Base-by-base conservation (phyloP, 2,329 filamentous ascomycete genomes). In the Tolypocladium pustulatum region DNA sequence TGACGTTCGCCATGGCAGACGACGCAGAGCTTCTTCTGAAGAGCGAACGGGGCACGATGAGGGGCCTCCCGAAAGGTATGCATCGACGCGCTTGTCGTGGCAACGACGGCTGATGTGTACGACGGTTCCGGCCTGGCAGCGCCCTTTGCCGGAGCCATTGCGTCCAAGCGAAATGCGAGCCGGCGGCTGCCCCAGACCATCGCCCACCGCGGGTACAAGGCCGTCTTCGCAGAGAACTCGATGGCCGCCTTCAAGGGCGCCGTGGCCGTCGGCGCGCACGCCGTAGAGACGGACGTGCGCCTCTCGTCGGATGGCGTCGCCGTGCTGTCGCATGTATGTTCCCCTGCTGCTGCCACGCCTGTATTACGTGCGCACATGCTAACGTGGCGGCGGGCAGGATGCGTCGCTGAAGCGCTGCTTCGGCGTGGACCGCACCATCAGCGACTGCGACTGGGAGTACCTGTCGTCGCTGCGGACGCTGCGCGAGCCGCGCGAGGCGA, bases 281-380 rank as follows among this genome's bases (percentile, higher is more conserved):
- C 88, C 0, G 76, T 97, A 34, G 93, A 97, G 75, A 95, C 91
- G 22, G 93, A 97, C 67, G 73, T 97, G 10, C 92, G 95, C 70
- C 74, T 97, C 38, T 87, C 90, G 17, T 84, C 81, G 61, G 93
- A 97, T 67, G 86, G 87, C 8, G 86, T 96, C 0, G 88, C 96
- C 0, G 90, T 97, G 12, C 75, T 97, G 46, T 90, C 88, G 53
- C 91, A 95, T 77, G 88, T 90, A 73, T 68, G 56, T 46, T 57
- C 27, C 55, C 37, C 40, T 37, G 46, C 52, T 6, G 15, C 38
- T 27, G 27, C 12, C 25, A 12, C 13, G 2, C 22, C 40, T 43
- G 20, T 22, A 3, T 40, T 4, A 34, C 4, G 10, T 7, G 40
- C 20, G 8, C 20, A 9, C 20, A 13, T 13, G 22, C 41, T 46